These are phyloP conservation scores for Medicago truncatula DNA, from an alignment of 306 rosid species.

Conservation along the genomic window DNA sequence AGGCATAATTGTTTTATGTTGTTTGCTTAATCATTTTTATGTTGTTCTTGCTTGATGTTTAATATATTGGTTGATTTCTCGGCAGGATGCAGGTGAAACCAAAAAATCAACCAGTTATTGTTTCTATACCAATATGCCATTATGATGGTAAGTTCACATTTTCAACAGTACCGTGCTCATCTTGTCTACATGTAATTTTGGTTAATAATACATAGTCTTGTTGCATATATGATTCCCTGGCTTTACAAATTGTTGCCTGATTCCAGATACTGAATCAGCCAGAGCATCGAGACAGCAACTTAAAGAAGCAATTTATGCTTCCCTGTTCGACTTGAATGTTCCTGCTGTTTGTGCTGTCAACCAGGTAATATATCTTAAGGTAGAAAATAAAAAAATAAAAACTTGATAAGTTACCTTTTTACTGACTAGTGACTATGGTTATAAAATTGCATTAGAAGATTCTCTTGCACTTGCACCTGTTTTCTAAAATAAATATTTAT, in stretches of 20 bases:
- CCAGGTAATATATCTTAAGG: constrained; percentile 61
- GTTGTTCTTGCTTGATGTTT: constrained; percentile 27
- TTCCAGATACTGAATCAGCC: constrained; percentile 83
- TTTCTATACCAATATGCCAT: constrained; percentile 83
- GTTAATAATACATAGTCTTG: neutral
- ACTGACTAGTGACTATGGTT: too few relatives aligned
- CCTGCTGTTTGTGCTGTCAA: constrained; percentile 89
- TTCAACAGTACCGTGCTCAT: neutral
- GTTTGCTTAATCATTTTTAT: neutral
- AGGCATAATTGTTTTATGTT: constrained; percentile 14
- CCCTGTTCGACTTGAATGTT: constrained; percentile 83
- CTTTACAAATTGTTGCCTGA: constrained; percentile 27
- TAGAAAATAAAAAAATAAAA: neutral
- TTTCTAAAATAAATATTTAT: too few relatives aligned
- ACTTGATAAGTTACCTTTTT: too few relatives aligned
- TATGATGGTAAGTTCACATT: constrained; percentile 68
- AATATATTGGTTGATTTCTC: constrained; percentile 36
- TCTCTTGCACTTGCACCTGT: too few relatives aligned
- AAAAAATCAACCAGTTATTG: constrained; percentile 65
- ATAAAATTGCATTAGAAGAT: too few relatives aligned
- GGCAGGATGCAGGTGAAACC: constrained; percentile 89
- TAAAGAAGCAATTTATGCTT: constrained; percentile 72
- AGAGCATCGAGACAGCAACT: constrained; percentile 85
- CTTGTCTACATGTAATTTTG: constrained; percentile 1
- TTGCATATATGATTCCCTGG: constrained; percentile 1